These are phyloP conservation scores for Maudiozyma barnettii DNA, from an alignment of 805 yeast species.

Conservation along the genomic window DNA sequence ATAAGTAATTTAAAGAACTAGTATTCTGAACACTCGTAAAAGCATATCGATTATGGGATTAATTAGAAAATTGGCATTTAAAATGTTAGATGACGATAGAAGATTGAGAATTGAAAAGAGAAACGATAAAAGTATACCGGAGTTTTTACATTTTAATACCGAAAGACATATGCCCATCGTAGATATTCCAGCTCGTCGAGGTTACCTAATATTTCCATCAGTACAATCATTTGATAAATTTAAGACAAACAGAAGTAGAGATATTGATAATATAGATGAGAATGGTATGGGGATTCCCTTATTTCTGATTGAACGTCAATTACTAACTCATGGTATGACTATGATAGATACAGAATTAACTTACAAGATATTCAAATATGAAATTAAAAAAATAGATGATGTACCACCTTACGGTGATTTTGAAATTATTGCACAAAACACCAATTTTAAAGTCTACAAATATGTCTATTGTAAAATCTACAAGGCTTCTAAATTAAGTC, in stretches of 20 bases:
- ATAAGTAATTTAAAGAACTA: neutral
- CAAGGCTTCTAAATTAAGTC: neutral
- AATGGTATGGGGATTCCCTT: conserved; percentile 16
- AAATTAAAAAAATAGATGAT: conserved; percentile 2
- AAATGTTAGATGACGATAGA: neutral
- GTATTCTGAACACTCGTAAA: no score
- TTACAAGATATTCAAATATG: conserved; percentile 7
- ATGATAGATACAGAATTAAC: neutral
- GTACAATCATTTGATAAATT: conserved; percentile 11
- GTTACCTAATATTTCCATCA: conserved; percentile 12
- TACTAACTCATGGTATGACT: neutral
- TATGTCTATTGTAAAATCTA: conserved; percentile 9
- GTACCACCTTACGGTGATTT: conserved; percentile 9
- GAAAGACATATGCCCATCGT: conserved; percentile 7
- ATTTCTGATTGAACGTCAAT: conserved; percentile 4
- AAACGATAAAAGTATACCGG: conserved; percentile 2
- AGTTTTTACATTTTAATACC: conserved; percentile 4
- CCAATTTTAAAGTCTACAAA: conserved; percentile 6
- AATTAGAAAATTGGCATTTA: conserved; percentile 2
- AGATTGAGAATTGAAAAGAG: conserved; percentile 1
- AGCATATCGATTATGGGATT: neutral
- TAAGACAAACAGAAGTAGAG: conserved; percentile 4
- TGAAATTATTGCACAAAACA: conserved; percentile 4
- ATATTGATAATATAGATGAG: conserved; percentile 2
- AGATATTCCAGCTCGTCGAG: conserved; percentile 1